A percentile compares a stretch with the other conserved stretches of the same genome.
Conservation (phyloP, 2,329 filamentous ascomycete genomes). For the Huntiella savannae region DNA sequence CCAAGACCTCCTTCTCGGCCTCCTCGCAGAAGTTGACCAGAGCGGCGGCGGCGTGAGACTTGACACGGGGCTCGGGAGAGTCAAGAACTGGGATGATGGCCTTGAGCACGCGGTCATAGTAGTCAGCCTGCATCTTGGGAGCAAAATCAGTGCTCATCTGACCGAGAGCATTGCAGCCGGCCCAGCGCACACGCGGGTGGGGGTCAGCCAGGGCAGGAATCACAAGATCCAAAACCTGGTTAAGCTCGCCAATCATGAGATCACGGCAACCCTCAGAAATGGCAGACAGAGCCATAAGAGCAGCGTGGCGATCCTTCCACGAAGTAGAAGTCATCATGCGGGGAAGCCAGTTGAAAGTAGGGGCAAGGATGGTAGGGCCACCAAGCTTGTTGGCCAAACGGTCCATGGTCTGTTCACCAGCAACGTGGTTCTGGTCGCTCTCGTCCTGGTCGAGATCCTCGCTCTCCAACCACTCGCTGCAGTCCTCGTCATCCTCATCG, state of each 20-base stretch:
- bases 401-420: slow-evolving; percentile 97
- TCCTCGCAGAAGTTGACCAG: slow-evolving; percentile 98
- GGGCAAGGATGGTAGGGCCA: slow-evolving; percentile 75
- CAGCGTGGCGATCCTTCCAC: slow-evolving; percentile 90
- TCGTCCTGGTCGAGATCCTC: slow-evolving; percentile 94
- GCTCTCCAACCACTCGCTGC: slow-evolving; percentile 75
- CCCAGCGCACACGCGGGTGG: slow-evolving; percentile 89
- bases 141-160: slow-evolving; percentile 99
- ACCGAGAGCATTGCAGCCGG: slow-evolving; percentile 92
- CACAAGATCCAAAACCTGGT: slow-evolving; percentile 87
- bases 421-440: slow-evolving; percentile 92
- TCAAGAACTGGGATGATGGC: slow-evolving; percentile 85
- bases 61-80: slow-evolving; percentile 78
- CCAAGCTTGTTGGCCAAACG: slow-evolving; percentile 91
- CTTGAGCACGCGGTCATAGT: slow-evolving; percentile 69
- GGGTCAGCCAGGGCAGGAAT: slow-evolving; percentile 75
- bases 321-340: slow-evolving; percentile 91
- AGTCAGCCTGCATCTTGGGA: slow-evolving; percentile 92
- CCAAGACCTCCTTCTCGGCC: slow-evolving; percentile 76
- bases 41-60: slow-evolving; percentile 92
- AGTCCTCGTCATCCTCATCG: slow-evolving; percentile 84
- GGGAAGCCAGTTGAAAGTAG: slow-evolving; percentile 91
- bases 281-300: slow-evolving; percentile 94
- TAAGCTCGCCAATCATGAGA: slow-evolving; percentile 84
- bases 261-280: slow-evolving; percentile 96